Percentiles rank a stretch among this genome's conserved stretches.
Conservation (phyloP, 345 rosid species). For the Angophora floribunda region DNA sequence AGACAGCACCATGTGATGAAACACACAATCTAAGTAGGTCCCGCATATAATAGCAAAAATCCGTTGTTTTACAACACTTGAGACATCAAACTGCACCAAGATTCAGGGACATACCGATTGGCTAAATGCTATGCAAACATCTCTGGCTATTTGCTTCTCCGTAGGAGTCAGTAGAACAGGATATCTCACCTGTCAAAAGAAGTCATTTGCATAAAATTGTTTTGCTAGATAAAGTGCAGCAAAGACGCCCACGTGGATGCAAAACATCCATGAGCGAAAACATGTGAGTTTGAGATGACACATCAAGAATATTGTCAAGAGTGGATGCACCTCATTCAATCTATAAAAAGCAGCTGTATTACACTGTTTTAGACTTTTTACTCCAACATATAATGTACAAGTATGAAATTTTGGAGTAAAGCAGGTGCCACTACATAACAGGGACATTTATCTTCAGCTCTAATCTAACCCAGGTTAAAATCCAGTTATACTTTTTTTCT, state of each 20-base stretch:
- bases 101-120: slow-evolving; percentile 62
- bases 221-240: neutral
- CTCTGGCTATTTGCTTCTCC: slow-evolving; percentile 99
- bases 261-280: neutral
- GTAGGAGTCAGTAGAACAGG: slow-evolving; percentile 84
- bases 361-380: neutral
- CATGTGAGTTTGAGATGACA: neutral
- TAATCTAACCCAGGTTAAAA: neutral
- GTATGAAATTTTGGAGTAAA: neutral
- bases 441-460: neutral
- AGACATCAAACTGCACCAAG: neutral
- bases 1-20: neutral
- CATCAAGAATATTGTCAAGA: neutral
- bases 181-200: slow-evolving; percentile 64
- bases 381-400: neutral
- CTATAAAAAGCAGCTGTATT: neutral
- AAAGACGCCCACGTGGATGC: neutral
- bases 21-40: neutral
- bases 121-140: slow-evolving; percentile 91
- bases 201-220: neutral
- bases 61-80: neutral
- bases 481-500: neutral
- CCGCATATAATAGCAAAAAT: neutral
- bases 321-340: neutral
- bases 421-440: neutral